Conservation (phyloP, 768 basidiomycete species). For the Cystofilobasidium macerans region DNA sequence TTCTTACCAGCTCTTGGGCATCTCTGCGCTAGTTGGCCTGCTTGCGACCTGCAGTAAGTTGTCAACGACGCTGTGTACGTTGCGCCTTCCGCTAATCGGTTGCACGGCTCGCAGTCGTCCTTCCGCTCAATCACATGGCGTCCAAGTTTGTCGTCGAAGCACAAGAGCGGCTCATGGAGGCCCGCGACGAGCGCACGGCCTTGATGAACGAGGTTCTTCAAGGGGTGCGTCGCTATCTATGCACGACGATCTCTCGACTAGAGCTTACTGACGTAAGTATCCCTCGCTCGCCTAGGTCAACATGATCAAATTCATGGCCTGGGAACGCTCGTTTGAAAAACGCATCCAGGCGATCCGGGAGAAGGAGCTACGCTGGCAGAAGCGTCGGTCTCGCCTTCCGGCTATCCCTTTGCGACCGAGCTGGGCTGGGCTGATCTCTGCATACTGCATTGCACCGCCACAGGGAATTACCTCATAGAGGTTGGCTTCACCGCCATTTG, state of each 20-base stretch:
- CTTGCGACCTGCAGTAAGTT: constrained; percentile 53
- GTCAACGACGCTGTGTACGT: background rate
- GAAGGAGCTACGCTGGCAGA: constrained; percentile 69
- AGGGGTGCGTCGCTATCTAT: constrained; percentile 8
- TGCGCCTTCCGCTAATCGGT: no score
- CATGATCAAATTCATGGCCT: constrained; percentile 67
- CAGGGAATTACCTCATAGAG: constrained; percentile 82
- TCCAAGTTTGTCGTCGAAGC: constrained; percentile 65
- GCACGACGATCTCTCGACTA: constrained; percentile 43
- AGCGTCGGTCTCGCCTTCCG: background rate
- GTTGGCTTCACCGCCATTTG: constrained; percentile 49
- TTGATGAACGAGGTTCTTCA: constrained; percentile 69
- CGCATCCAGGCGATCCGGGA: constrained; percentile 60
- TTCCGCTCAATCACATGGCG: constrained; percentile 72
- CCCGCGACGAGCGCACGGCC: constrained; percentile 76
- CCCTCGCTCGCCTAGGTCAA: constrained; percentile 43
- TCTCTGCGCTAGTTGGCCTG: constrained; percentile 67
- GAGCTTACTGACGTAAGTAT: constrained; percentile 82
- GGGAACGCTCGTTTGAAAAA: constrained; percentile 81
- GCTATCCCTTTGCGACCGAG: background rate
- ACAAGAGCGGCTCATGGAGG: constrained; percentile 81
- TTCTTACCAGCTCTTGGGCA: constrained; percentile 37
- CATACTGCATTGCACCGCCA: background rate
- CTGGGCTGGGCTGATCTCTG: background rate
- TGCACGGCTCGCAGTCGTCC: constrained; percentile 35